These are phyloP conservation scores for Clonostachys rhizophaga DNA, from an alignment of 2,329 filamentous ascomycete species.

Conservation along the genomic window DNA sequence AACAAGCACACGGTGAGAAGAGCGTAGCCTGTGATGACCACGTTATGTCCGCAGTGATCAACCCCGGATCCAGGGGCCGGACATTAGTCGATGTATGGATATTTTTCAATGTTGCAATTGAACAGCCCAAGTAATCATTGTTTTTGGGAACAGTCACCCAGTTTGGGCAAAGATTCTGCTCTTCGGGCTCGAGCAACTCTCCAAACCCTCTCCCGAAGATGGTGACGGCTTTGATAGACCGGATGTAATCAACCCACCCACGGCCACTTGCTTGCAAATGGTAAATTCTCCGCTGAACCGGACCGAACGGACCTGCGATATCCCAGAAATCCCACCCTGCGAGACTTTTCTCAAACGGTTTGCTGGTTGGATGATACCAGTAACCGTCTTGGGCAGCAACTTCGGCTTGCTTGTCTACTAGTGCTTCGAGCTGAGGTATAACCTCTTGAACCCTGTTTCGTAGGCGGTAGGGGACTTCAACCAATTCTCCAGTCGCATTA, in stretches of 20 bases:
- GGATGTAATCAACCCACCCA: neutral
- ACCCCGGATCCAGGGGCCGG: neutral
- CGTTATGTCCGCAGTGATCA: neutral
- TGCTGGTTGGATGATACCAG: neutral
- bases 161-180: neutral
- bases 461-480: neutral
- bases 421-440: neutral
- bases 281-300: neutral
- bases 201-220: neutral
- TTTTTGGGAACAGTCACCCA: neutral
- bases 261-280: neutral
- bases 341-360: neutral
- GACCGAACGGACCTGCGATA: neutral
- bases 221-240: neutral
- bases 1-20: neutral
- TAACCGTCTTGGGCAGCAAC: neutral
- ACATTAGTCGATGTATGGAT: neutral
- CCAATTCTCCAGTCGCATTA: neutral
- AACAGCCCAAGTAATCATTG: neutral
- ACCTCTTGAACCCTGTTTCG: neutral
- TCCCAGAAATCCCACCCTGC: neutral
- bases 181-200: neutral
- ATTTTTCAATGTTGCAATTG: neutral
- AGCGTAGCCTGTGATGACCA: neutral
- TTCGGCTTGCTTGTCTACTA: neutral